Base-by-base conservation (phyloP, 352 stramenopile species). In the Phytophthora sansomeana region DNA sequence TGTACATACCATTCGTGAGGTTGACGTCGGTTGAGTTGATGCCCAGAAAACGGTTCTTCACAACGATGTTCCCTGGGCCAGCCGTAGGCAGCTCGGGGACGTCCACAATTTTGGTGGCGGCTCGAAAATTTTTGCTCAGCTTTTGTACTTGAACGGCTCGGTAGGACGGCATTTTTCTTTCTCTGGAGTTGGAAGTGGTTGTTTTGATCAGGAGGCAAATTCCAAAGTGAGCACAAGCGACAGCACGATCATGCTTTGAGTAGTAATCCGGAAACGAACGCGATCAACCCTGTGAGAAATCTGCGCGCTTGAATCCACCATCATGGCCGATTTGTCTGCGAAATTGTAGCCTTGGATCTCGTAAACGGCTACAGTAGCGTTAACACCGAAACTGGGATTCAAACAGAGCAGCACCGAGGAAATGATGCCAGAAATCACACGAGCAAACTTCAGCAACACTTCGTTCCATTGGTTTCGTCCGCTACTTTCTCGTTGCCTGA, bases 21-120 rank as follows among this genome's bases (percentile, higher is more conserved):
- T 80, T 84, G 66, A 88, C 58, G 49, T 85, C 74, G 9, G 77
- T 80, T 13, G 69, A 78, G 41, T 83, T 86, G 65, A 83, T 79
- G 6, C 74, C 74, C 29, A 85, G 46, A 48, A 67, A 85, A 24
- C 74, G 69, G 66, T 83, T 85, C 63, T 79, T 63, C 35, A 86
- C 72, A 21, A 85, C 56, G 44, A 83, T 58, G 24, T 57, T 36
- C 24, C 60, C 63, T 16, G 69, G 38, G 0, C 36, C 32, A 4
- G 75, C 60, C 26, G 33, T 69, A 8, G 72, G 65, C 17, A 80
- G 53, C 30, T 76, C 70, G 4, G 63, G 10, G 11, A 70, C 63
- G 6, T 75, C 64, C 14, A 83, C 69, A 36, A 81, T 63, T 28
- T 67, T 51, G 28, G 74, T 81, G 41, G 77, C 77, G 29, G 57